A percentile compares a stretch with the other conserved stretches of the same genome.
Conservation (phyloP, 2,329 filamentous ascomycete genomes). For the Epichloe sp. region DNA sequence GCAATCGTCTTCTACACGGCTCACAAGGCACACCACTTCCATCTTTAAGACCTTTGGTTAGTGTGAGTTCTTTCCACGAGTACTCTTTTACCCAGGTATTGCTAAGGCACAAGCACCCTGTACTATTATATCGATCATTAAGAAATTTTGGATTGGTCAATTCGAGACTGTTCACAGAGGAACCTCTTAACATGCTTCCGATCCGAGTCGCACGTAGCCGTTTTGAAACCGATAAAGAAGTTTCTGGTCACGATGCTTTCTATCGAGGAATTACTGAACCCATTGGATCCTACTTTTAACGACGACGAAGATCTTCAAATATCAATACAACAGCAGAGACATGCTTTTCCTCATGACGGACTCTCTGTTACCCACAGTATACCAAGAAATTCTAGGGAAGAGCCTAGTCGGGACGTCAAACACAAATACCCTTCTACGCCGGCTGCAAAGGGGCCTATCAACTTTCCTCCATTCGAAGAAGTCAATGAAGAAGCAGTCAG, state of each 20-base stretch:
- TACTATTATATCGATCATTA: background rate
- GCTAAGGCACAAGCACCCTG: background rate
- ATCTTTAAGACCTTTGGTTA: background rate
- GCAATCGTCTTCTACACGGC: background rate
- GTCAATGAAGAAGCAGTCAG: slow-evolving; percentile 32
- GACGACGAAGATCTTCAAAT: background rate
- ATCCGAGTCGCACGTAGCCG: background rate
- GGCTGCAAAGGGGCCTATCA: slow-evolving; percentile 21
- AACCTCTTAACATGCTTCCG: background rate
- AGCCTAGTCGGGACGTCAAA: background rate
- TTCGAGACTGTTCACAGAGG: background rate
- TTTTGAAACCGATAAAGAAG: background rate
- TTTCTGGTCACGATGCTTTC: background rate
- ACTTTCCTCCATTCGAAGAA: slow-evolving; percentile 62
- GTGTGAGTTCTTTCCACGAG: background rate
- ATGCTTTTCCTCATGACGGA: background rate
- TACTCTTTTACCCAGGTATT: background rate
- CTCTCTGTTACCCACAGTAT: background rate
- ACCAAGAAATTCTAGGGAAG: background rate
- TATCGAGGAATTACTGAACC: slow-evolving; percentile 2
- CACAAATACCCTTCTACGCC: background rate
- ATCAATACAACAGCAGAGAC: background rate
- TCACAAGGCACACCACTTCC: background rate
- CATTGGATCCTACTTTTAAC: background rate
- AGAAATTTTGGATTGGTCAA: background rate